These are phyloP conservation scores for Chlamydomonas sp. DNA, from an alignment of 139 green algal species.

Conservation along the genomic window DNA sequence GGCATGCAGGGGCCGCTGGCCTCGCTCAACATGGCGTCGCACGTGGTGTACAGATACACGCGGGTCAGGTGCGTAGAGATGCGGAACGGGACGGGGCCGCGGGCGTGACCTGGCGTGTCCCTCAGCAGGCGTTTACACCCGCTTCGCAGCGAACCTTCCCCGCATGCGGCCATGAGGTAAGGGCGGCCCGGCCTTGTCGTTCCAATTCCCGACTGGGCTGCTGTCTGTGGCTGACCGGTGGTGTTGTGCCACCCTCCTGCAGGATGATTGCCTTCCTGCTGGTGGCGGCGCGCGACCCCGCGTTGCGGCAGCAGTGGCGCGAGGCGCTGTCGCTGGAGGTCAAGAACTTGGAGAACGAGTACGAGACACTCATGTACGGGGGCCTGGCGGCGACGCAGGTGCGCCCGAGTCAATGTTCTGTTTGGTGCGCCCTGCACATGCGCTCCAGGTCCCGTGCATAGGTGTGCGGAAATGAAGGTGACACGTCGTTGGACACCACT, in stretches of 20 bases:
- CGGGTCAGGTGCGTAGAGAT: background rate
- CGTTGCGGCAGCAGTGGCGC: background rate
- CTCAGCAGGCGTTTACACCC: background rate
- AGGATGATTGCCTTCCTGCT: background rate
- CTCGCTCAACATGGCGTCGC: conserved; percentile 40
- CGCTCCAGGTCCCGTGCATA: too few species aligned
- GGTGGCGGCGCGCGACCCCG: background rate
- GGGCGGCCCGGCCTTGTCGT: too few species aligned
- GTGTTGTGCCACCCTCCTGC: too few species aligned
- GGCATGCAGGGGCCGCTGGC: conserved; percentile 41
- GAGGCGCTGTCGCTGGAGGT: background rate
- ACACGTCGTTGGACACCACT: too few species aligned
- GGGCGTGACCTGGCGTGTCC: background rate
- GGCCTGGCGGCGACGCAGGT: background rate
- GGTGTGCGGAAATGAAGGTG: too few species aligned
- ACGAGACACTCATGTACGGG: conserved; percentile 1
- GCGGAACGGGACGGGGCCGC: background rate
- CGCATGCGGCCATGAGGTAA: too few species aligned
- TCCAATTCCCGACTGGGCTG: too few species aligned
- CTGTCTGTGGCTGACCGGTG: too few species aligned
- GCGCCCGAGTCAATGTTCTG: background rate
- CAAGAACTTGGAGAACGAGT: background rate
- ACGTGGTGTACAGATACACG: conserved; percentile 41
- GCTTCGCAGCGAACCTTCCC: too few species aligned
- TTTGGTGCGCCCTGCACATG: too few species aligned